phyloP scores from a whole-genome alignment of 2,329 filamentous ascomycete species.

The Pseudopithomyces maydicus region DNA sequence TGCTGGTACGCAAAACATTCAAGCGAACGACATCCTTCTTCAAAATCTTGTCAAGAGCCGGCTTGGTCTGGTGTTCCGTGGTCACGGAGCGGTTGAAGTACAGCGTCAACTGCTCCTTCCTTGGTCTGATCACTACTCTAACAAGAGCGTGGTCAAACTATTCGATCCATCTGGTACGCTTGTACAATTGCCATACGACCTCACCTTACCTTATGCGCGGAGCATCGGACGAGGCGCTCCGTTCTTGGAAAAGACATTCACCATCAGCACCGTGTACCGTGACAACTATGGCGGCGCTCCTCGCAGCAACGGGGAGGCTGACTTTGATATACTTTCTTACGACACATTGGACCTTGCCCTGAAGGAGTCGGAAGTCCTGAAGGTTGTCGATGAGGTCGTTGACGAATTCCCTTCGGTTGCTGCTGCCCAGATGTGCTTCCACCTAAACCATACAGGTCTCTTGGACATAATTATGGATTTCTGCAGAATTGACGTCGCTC shows the following conservation, averaged over 20 bases:
- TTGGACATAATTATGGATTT: conserved; percentile 88
- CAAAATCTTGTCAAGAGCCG: conserved; percentile 76
- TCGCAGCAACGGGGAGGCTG: conserved; percentile 81
- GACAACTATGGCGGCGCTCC: conserved; percentile 82
- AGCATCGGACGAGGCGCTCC: conserved; percentile 74
- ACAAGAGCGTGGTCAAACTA: conserved; percentile 73
- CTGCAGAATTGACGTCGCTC: conserved; percentile 74
- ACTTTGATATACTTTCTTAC: conserved; percentile 93
- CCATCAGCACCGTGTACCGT: conserved; percentile 87
- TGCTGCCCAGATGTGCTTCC: conserved; percentile 79
- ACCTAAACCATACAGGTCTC: conserved; percentile 86
- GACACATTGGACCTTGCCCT: conserved; percentile 81
- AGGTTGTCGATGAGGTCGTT: conserved; percentile 91
- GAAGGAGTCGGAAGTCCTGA: conserved; percentile 92
- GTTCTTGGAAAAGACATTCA: conserved; percentile 75
- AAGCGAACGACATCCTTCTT: conserved; percentile 65
- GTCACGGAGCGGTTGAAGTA: conserved; percentile 86
- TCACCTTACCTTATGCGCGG: conserved; percentile 87
- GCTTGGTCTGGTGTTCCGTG: conserved; percentile 78
- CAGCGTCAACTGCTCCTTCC: conserved; percentile 79
- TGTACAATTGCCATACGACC: conserved; percentile 90
- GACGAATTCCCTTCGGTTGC: conserved; percentile 77
- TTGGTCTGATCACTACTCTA: conserved; percentile 75
- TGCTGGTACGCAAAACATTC: conserved; percentile 35
- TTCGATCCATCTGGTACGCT: conserved; percentile 85